phyloP scores from a whole-genome alignment of 2,329 filamentous ascomycete genomes.

The Gliomastix tumulicola region DNA sequence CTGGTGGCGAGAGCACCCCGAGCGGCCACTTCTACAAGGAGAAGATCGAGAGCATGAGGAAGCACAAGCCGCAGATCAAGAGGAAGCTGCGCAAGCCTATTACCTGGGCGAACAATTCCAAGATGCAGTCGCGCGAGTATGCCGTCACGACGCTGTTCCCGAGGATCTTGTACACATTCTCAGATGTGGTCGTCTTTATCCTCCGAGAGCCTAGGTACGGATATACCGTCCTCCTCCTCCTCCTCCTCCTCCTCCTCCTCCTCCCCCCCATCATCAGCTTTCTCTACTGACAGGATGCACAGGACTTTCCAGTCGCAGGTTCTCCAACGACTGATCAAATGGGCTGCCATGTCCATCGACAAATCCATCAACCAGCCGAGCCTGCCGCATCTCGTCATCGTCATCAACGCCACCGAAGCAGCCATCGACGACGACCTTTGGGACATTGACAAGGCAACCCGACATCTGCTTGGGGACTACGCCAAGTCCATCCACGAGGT shows the following conservation, averaged over 20 bases:
- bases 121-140: too few species aligned
- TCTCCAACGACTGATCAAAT: not conserved
- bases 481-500: not conserved
- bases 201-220: too few species aligned
- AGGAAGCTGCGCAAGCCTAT: too few species aligned
- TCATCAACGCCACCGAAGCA: not conserved
- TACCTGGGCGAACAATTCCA: too few species aligned
- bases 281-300: too few species aligned
- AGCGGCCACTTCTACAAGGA: too few species aligned
- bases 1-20: not conserved
- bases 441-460: not conserved
- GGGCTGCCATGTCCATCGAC: not conserved
- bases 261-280: too few species aligned
- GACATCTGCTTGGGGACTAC: not conserved
- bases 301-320: not conserved
- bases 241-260: too few species aligned
- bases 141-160: not conserved
- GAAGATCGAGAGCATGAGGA: too few species aligned
- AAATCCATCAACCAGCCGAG: not conserved
- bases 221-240: too few species aligned
- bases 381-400: not conserved
- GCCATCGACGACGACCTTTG: not conserved
- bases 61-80: too few species aligned
- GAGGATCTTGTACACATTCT: not conserved
- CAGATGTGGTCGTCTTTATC: too few species aligned